Percentiles rank a stretch among this genome's conserved stretches.
phyloP scores from a whole-genome alignment of 2,329 filamentous ascomycete genomes.

The Trichoderma polysporum region DNA sequence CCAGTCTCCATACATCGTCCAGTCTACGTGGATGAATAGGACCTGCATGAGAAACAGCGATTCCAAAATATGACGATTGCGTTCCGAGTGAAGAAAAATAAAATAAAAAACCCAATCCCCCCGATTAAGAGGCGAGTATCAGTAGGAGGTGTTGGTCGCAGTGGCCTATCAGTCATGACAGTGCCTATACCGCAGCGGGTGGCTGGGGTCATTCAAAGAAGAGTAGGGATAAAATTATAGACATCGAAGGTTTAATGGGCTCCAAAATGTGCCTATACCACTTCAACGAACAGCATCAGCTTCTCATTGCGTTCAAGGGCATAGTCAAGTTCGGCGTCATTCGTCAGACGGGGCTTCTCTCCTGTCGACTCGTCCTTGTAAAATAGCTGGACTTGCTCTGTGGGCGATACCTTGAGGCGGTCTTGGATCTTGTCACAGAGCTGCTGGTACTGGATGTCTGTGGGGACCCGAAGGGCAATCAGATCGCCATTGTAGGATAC shows the following conservation, averaged over 20 bases:
- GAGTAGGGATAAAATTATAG: constrained; percentile 6
- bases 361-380: constrained; percentile 84
- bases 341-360: constrained; percentile 71
- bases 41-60: background rate
- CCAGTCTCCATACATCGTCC: background rate
- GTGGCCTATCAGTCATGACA: constrained; percentile 10
- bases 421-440: constrained; percentile 83
- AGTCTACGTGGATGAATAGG: background rate
- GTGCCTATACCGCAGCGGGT: background rate
- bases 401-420: constrained; percentile 69
- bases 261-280: constrained; percentile 37
- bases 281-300: constrained; percentile 71
- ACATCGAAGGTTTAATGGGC: constrained; percentile 19
- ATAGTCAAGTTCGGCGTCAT: constrained; percentile 75
- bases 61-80: background rate
- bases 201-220: background rate
- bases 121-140: constrained; percentile 18
- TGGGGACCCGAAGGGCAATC: constrained; percentile 85
- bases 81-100: background rate
- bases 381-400: constrained; percentile 73
- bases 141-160: background rate
- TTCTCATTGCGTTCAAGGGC: constrained; percentile 86
- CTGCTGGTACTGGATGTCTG: constrained; percentile 73
- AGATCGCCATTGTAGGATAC: constrained; percentile 90
- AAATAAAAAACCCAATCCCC: background rate